These are phyloP conservation scores for Flammula alnicola DNA, from an alignment of 1,284 basidiomycete species.

Conservation along the genomic window DNA sequence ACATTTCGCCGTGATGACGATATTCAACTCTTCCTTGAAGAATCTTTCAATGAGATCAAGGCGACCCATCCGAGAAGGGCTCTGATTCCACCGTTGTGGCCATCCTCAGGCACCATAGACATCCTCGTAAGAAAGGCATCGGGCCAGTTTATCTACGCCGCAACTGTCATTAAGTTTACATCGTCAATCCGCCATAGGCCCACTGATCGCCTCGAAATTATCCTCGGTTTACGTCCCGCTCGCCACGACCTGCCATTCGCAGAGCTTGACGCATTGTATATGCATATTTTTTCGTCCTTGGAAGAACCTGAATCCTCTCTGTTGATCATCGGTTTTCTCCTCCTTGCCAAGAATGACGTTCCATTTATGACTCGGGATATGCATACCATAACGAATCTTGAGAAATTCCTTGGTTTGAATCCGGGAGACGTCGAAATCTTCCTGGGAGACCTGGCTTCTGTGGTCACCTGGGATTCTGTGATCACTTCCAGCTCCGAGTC, in stretches of 20 bases:
- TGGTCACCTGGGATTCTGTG: too few relatives aligned
- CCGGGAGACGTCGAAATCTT: not conserved
- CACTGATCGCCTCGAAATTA: constrained; percentile 10
- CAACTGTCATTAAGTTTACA: constrained; percentile 16
- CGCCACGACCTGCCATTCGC: constrained; percentile 13
- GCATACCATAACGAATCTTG: not conserved
- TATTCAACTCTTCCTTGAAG: not conserved
- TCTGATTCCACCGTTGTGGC: not conserved
- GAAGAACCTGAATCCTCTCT: not conserved
- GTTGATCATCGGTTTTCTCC: not conserved
- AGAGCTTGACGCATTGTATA: constrained; percentile 15
- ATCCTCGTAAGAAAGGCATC: constrained; percentile 11
- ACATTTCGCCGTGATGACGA: not conserved
- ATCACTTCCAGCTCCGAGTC: too few relatives aligned
- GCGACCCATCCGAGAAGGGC: not conserved
- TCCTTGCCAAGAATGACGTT: not conserved
- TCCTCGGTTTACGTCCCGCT: constrained; percentile 7
- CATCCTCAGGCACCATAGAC: not conserved
- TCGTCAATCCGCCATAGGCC: constrained; percentile 10
- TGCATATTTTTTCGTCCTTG: constrained; percentile 8
- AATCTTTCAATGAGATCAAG: not conserved
- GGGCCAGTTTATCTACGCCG: constrained; percentile 21
- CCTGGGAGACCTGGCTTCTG: too few relatives aligned
- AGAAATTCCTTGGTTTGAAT: not conserved
- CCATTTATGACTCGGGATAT: too few relatives aligned